phyloP scores from a whole-genome alignment of 1,139 yeast species.

The Yamadazyma atmosphaerica region DNA sequence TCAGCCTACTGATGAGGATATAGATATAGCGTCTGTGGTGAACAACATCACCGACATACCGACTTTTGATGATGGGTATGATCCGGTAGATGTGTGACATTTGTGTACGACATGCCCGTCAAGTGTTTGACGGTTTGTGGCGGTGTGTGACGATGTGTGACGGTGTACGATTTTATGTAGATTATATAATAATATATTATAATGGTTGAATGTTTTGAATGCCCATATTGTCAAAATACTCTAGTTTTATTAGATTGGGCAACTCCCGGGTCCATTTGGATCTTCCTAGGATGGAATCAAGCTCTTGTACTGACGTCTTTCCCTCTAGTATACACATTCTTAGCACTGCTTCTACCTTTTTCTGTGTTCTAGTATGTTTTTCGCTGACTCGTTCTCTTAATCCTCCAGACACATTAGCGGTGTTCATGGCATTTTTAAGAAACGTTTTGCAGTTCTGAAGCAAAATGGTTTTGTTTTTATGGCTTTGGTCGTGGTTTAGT shows the following conservation, averaged over 20 bases:
- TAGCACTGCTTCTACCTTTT: conserved; percentile 45
- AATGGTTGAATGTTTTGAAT: too few species aligned
- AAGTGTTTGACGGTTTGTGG: too few species aligned
- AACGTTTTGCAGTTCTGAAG: conserved; percentile 40
- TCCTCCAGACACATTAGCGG: conserved; percentile 50
- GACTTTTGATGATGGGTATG: too few species aligned
- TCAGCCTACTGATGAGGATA: conserved; percentile 17
- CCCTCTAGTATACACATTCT: conserved; percentile 48
- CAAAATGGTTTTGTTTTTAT: conserved; percentile 28
- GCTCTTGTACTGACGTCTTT: conserved; percentile 32
- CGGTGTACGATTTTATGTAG: too few species aligned
- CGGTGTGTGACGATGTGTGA: too few species aligned
- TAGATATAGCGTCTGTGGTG: conserved; percentile 8
- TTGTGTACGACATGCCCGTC: too few species aligned
- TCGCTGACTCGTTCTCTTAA: conserved; percentile 48
- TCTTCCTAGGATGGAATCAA: conserved; percentile 39
- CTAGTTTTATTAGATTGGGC: conserved; percentile 25
- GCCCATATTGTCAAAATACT: conserved; percentile 29
- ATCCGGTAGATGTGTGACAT: too few species aligned
- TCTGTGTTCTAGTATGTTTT: conserved; percentile 41
- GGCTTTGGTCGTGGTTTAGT: conserved; percentile 30
- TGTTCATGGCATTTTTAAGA: conserved; percentile 47
- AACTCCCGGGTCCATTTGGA: conserved; percentile 34
- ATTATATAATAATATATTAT: neutral
- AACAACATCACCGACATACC: conserved; percentile 8